A percentile compares a stretch with the other conserved stretches of the same genome.
phyloP scores from a whole-genome alignment of 345 rosid species.

The Eucalyptus pauciflora region DNA sequence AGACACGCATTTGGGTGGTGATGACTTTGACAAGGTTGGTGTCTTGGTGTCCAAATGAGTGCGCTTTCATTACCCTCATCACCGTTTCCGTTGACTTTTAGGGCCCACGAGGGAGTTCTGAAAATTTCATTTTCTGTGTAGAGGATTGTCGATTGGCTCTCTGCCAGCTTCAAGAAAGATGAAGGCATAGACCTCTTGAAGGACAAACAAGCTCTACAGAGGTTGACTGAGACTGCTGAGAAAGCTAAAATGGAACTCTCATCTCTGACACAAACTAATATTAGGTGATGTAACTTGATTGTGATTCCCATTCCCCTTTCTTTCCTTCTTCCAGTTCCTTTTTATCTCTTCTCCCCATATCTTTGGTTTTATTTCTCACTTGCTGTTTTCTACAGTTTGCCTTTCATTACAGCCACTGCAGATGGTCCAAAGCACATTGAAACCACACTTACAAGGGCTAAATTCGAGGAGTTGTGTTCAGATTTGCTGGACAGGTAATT shows the following conservation, averaged over 20 bases:
- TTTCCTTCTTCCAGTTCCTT: neutral
- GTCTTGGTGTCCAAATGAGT: neutral
- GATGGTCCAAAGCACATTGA: slow-evolving; percentile 61
- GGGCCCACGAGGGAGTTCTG: neutral
- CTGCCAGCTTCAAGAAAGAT: slow-evolving; percentile 59
- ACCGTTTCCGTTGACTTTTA: neutral
- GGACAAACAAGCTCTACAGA: slow-evolving; percentile 97
- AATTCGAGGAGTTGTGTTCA: slow-evolving; percentile 49
- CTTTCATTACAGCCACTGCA: slow-evolving; percentile 93
- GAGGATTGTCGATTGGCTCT: slow-evolving; percentile 98
- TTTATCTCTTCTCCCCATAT: neutral
- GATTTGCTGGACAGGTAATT: slow-evolving; percentile 53
- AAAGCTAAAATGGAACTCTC: slow-evolving; percentile 98
- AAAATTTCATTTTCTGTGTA: slow-evolving; percentile 4
- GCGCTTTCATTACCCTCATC: neutral
- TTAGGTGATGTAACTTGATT: slow-evolving; percentile 20
- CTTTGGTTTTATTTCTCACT: neutral
- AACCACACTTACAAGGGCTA: slow-evolving; percentile 42
- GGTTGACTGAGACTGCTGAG: slow-evolving; percentile 91
- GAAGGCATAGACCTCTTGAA: slow-evolving; percentile 95
- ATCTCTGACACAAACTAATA: slow-evolving; percentile 78
- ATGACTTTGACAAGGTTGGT: slow-evolving; percentile 88
- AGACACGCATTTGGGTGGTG: slow-evolving; percentile 99
- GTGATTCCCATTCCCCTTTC: neutral
- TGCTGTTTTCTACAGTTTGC: slow-evolving; percentile 42